Percentiles rank a stretch among this genome's conserved stretches.
Evolutionary conservation across 2,329 filamentous ascomycete species (phyloP).

Genomic region (Monilinia aucupariae): DNA sequence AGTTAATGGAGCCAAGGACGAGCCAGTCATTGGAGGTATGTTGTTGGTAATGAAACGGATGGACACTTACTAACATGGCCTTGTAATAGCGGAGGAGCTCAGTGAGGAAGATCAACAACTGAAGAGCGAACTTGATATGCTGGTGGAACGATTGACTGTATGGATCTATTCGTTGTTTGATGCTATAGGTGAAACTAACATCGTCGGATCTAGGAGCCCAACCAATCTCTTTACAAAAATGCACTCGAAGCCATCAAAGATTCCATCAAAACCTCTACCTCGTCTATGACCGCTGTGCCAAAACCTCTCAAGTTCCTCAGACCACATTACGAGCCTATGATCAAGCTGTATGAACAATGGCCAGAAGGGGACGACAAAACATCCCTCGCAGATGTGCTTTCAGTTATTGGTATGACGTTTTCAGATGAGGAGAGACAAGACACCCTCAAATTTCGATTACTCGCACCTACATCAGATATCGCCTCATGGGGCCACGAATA

Average conservation of each 20-base stretch:
- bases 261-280: constrained; percentile 98
- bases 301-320: constrained; percentile 97
- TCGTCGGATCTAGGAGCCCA: constrained; percentile 61
- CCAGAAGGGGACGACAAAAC: constrained; percentile 77
- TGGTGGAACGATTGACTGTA: constrained; percentile 90
- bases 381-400: constrained; percentile 87
- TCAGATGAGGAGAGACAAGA: constrained; percentile 95
- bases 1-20: constrained; percentile 70
- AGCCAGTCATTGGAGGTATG: constrained; percentile 45
- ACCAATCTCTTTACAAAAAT: constrained; percentile 82
- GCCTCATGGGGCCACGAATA: constrained; percentile 99
- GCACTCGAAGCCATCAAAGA: constrained; percentile 95
- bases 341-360: constrained; percentile 87
- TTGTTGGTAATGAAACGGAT: constrained; percentile 19
- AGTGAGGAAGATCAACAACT: constrained; percentile 98
- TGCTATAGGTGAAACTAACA: constrained; percentile 18
- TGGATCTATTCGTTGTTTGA: constrained; percentile 26
- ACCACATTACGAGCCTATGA: constrained; percentile 89
- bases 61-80: constrained; percentile 35
- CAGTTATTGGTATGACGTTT: constrained; percentile 97
- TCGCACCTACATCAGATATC: constrained; percentile 86
- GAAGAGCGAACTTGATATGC: constrained; percentile 96
- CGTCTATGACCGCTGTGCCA: constrained; percentile 97
- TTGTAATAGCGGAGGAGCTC: constrained; percentile 68
- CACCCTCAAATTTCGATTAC: constrained; percentile 89